Percentiles rank a stretch among this genome's conserved stretches.
These are phyloP conservation scores for Cladosporium austrohemisphaericum DNA, from an alignment of 2,329 filamentous ascomycete species.

Conservation along the genomic window DNA sequence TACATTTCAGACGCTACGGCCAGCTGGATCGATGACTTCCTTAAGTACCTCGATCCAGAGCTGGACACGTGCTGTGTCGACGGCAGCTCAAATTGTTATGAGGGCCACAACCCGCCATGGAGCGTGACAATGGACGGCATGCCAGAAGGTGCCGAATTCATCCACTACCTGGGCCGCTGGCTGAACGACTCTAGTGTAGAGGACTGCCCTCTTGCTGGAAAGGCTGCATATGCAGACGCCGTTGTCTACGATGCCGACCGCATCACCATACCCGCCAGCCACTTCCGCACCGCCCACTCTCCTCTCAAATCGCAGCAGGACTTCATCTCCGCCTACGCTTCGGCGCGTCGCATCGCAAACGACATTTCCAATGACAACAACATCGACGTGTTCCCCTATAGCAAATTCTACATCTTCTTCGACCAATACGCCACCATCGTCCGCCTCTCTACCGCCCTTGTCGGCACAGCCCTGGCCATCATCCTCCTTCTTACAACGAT, in stretches of 20 bases:
- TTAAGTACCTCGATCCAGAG: constrained; percentile 90
- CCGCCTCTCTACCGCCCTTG: constrained; percentile 69
- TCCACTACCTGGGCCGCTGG: constrained; percentile 81
- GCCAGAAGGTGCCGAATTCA: constrained; percentile 89
- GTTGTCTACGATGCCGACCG: constrained; percentile 70
- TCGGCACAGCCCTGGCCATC: constrained; percentile 78
- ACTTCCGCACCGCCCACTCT: constrained; percentile 88
- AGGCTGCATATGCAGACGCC: constrained; percentile 80
- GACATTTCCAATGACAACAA: constrained; percentile 71
- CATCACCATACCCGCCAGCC: constrained; percentile 70
- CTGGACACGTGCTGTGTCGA: constrained; percentile 70
- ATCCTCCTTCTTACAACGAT: constrained; percentile 77
- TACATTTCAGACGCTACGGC: constrained; percentile 86
- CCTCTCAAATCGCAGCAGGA: constrained; percentile 83
- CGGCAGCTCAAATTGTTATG: constrained; percentile 66
- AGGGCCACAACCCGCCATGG: constrained; percentile 72
- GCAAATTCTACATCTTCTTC: constrained; percentile 98
- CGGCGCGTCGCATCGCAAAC: constrained; percentile 80
- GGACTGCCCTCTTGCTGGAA: constrained; percentile 81
- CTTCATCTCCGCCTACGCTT: constrained; percentile 86
- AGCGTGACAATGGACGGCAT: constrained; percentile 86
- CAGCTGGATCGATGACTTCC: constrained; percentile 96
- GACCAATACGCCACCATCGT: constrained; percentile 92
- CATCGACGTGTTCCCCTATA: constrained; percentile 90
- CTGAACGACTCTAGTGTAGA: constrained; percentile 73